Evolutionary conservation across 805 yeast genomes (phyloP).

Genomic region (Gaillardinia entomophila): DNA sequence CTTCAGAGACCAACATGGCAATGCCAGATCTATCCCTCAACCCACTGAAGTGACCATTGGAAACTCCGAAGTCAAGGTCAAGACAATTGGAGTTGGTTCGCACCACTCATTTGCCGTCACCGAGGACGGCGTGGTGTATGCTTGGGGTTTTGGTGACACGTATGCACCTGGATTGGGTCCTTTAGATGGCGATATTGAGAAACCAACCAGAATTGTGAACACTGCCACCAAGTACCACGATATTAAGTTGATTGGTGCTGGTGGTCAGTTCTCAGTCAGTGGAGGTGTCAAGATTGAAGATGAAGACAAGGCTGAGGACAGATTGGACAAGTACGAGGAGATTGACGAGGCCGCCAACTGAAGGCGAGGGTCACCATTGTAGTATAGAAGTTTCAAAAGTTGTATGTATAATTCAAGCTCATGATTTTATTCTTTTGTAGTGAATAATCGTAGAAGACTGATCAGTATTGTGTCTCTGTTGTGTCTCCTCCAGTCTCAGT

Average conservation of each 20-base stretch:
- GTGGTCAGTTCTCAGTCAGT: slow-evolving; percentile 92
- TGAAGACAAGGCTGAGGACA: slow-evolving; percentile 41
- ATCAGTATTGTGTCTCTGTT: too few relatives aligned
- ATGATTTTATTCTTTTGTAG: too few relatives aligned
- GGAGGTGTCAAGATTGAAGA: slow-evolving; percentile 70
- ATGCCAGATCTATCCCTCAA: slow-evolving; percentile 76
- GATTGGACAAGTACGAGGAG: slow-evolving; percentile 48
- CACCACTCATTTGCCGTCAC: slow-evolving; percentile 90
- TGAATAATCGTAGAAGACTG: too few relatives aligned
- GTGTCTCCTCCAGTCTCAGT: too few relatives aligned
- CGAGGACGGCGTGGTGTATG: slow-evolving; percentile 74
- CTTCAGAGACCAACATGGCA: slow-evolving; percentile 73
- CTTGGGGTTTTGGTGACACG: slow-evolving; percentile 99
- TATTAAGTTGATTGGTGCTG: slow-evolving; percentile 76
- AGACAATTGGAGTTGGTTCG: slow-evolving; percentile 70
- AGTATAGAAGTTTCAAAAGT: too few relatives aligned
- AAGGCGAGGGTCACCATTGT: too few relatives aligned
- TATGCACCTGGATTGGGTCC: slow-evolving; percentile 96
- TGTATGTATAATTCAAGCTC: too few relatives aligned
- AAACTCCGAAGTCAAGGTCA: slow-evolving; percentile 26
- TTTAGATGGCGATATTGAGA: slow-evolving; percentile 78
- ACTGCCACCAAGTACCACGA: slow-evolving; percentile 85
- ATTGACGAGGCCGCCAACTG: slow-evolving; percentile 29
- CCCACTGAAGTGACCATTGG: slow-evolving; percentile 60
- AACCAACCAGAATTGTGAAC: slow-evolving; percentile 85